Percentiles rank a stretch among this genome's conserved stretches.
phyloP scores from a whole-genome alignment of 768 basidiomycete species.

The Collybiopsis luxurians region DNA sequence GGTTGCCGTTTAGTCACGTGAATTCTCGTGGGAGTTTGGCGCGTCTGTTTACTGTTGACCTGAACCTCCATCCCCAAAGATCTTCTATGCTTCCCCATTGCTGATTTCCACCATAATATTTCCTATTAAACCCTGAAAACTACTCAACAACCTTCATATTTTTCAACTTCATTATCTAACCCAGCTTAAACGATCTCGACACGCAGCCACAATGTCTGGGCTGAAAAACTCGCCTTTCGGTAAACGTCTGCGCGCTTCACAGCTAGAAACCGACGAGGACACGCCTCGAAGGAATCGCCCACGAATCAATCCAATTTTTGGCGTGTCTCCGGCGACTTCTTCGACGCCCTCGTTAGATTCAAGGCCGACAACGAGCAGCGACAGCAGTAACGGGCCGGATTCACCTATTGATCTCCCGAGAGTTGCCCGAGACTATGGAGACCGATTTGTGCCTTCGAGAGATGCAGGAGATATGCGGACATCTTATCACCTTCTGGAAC shows the following conservation, averaged over 20 bases:
- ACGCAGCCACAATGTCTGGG: slow-evolving; percentile 50
- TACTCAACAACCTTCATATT: too few species aligned
- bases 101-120: not conserved
- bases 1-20: not conserved
- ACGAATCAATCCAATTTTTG: slow-evolving; percentile 54
- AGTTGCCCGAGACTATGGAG: slow-evolving; percentile 47
- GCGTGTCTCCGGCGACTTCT: slow-evolving; percentile 32
- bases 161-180: too few species aligned
- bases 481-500: slow-evolving; percentile 63
- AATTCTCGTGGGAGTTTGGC: not conserved
- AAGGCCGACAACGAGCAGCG: slow-evolving; percentile 52
- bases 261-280: slow-evolving; percentile 58
- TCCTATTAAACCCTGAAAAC: not conserved
- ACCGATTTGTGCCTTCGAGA: slow-evolving; percentile 69
- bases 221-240: slow-evolving; percentile 86
- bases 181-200: not conserved
- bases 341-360: slow-evolving; percentile 59
- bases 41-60: too few species aligned
- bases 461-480: slow-evolving; percentile 64
- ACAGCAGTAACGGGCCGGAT: slow-evolving; percentile 46
- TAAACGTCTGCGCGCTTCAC: slow-evolving; percentile 74
- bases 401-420: slow-evolving; percentile 21
- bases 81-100: not conserved
- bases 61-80: not conserved
- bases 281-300: slow-evolving; percentile 49